Conservation (phyloP, 2,329 filamentous ascomycete species). For the Apiospora koreana region DNA sequence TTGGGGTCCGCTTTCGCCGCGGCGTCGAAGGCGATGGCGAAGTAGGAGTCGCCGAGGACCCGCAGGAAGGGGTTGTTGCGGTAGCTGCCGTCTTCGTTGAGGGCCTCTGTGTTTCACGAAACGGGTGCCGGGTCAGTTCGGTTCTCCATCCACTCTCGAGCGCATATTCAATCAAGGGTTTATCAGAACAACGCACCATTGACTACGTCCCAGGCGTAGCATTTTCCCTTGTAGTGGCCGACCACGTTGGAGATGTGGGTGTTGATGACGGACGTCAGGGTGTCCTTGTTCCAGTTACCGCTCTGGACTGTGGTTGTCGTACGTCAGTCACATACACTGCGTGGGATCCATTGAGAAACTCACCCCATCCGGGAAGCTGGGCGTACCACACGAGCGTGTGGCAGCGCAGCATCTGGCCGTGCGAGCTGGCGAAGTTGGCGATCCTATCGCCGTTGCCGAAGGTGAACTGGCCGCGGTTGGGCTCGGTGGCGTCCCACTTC, state of each 20-base stretch:
- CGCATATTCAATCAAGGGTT: too few species aligned
- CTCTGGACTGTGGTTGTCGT: conserved; percentile 30
- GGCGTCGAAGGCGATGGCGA: conserved; percentile 52
- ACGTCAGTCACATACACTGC: background rate
- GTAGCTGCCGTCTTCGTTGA: conserved; percentile 56
- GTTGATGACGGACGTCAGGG: conserved; percentile 50
- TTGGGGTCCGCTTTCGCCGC: conserved; percentile 48
- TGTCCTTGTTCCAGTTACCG: conserved; percentile 49
- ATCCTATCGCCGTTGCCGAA: conserved; percentile 58
- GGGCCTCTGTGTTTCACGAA: conserved; percentile 36
- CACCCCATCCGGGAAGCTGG: conserved; percentile 51
- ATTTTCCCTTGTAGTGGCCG: conserved; percentile 48
- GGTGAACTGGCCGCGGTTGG: conserved; percentile 58
- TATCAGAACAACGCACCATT: conserved; percentile 36
- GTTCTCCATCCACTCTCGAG: background rate
- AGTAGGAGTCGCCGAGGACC: conserved; percentile 52
- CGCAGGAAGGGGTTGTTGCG: conserved; percentile 47
- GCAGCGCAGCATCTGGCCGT: conserved; percentile 54
- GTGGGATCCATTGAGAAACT: background rate
- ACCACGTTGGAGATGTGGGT: conserved; percentile 53
- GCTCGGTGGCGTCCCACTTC: conserved; percentile 61
- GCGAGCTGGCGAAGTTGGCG: conserved; percentile 41
- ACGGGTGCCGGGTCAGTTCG: too few species aligned
- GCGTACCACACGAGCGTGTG: conserved; percentile 53
- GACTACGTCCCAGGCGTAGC: conserved; percentile 58